A percentile compares a stretch with the other conserved stretches of the same genome.
Conservation (phyloP, 2,329 filamentous ascomycete species). For the Pseudogymnoascus sp. region DNA sequence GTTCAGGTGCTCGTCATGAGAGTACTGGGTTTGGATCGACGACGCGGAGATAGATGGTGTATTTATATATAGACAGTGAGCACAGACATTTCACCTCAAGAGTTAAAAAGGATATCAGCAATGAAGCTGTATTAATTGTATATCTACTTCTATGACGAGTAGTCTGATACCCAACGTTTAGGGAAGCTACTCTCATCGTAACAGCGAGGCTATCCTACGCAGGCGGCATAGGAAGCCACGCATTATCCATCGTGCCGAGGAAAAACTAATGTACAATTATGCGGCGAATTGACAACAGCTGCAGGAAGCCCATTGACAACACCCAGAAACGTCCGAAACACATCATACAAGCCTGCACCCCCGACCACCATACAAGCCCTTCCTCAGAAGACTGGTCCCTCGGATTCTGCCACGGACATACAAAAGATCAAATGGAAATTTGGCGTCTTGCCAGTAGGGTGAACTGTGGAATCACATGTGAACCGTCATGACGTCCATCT, state of each 20-base stretch:
- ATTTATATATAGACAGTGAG: neutral
- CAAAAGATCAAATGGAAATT: conserved; percentile 7
- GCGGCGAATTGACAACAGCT: neutral
- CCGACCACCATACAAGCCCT: neutral
- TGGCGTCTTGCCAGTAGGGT: conserved; percentile 1
- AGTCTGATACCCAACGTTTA: conserved; percentile 7
- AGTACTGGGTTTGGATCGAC: conserved; percentile 71
- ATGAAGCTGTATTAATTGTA: neutral
- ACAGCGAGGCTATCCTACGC: conserved; percentile 2
- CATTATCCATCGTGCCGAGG: neutral
- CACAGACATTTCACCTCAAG: neutral
- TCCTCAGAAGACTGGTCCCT: neutral
- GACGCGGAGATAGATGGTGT: conserved; percentile 41
- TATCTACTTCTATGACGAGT: conserved; percentile 12
- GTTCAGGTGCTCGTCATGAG: conserved; percentile 39
- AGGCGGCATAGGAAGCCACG: neutral
- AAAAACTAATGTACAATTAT: conserved; percentile 6
- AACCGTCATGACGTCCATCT: conserved; percentile 76
- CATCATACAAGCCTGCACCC: neutral
- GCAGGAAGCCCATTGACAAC: neutral
- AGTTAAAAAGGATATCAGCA: neutral
- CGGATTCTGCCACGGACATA: neutral
- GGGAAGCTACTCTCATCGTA: conserved; percentile 1
- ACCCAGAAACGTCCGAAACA: neutral
- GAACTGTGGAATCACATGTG: conserved; percentile 37